Evolutionary conservation across 1,139 yeast species (phyloP).

Genomic region (Protomyces lactucae-debilis): DNA sequence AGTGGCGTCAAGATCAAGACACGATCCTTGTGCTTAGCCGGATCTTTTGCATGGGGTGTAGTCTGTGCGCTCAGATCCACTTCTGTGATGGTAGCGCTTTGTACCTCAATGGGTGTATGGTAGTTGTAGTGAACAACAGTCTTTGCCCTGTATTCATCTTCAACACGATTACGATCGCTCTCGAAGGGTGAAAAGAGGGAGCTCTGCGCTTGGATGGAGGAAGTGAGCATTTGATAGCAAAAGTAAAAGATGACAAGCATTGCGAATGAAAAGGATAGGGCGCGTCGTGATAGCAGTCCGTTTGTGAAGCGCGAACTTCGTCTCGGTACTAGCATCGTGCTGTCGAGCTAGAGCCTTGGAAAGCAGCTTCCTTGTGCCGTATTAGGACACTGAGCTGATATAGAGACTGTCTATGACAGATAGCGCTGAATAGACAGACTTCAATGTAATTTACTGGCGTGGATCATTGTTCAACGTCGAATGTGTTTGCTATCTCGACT

Average conservation of each 20-base stretch:
- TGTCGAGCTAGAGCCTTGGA: neutral
- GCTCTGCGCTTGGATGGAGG: neutral
- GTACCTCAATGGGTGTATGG: constrained; percentile 33
- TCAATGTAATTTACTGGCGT: no score
- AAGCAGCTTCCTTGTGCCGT: no score
- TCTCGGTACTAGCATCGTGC: neutral
- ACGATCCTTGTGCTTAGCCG: constrained; percentile 56
- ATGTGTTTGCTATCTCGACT: no score
- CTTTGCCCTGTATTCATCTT: neutral
- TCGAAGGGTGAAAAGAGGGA: neutral
- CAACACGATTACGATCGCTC: neutral
- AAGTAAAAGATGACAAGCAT: neutral
- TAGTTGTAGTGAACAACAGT: constrained; percentile 29
- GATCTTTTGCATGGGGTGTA: constrained; percentile 38
- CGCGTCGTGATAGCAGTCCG: neutral
- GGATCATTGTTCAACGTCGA: no score
- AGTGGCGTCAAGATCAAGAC: constrained; percentile 71
- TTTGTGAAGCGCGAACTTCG: neutral
- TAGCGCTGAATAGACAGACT: no score
- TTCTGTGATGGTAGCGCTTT: constrained; percentile 39
- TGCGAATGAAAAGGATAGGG: neutral
- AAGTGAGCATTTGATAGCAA: neutral
- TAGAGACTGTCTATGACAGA: no score
- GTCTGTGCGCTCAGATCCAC: constrained; percentile 46
- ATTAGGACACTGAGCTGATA: no score